These are phyloP conservation scores for Gastrolobium villosum DNA, from an alignment of 306 rosid species.

Conservation along the genomic window DNA sequence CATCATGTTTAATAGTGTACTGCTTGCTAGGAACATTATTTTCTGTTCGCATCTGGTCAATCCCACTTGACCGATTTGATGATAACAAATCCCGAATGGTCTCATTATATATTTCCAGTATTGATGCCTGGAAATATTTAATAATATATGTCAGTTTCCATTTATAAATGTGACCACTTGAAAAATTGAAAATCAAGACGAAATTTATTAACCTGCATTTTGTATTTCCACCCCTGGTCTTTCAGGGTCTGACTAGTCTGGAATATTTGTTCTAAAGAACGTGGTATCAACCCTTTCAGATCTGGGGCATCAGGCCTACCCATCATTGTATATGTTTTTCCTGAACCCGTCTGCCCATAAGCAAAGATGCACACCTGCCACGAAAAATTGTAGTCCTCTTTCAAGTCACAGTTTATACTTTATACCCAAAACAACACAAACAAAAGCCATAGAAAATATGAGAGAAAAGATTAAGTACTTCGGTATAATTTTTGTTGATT, in stretches of 20 bases:
- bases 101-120: constrained; percentile 92
- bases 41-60: constrained; percentile 64
- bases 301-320: constrained; percentile 84
- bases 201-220: constrained; percentile 75
- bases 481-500: too few species aligned
- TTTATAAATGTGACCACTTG: constrained; percentile 20
- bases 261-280: constrained; percentile 90
- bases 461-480: background rate
- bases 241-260: constrained; percentile 81
- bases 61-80: constrained; percentile 64
- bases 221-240: constrained; percentile 89
- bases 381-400: constrained; percentile 39
- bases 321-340: constrained; percentile 96
- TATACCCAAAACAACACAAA: background rate
- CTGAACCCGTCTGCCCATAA: constrained; percentile 97
- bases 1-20: constrained; percentile 89
- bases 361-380: constrained; percentile 97
- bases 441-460: constrained; percentile 6
- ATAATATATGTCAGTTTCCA: constrained; percentile 32
- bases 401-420: constrained; percentile 18
- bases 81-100: constrained; percentile 87
- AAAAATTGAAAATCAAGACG: constrained; percentile 20
- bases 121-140: constrained; percentile 69
- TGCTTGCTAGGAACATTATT: constrained; percentile 73
- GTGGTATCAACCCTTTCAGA: constrained; percentile 91